phyloP scores from a whole-genome alignment of 306 rosid genomes.

The Castanea sativa region DNA sequence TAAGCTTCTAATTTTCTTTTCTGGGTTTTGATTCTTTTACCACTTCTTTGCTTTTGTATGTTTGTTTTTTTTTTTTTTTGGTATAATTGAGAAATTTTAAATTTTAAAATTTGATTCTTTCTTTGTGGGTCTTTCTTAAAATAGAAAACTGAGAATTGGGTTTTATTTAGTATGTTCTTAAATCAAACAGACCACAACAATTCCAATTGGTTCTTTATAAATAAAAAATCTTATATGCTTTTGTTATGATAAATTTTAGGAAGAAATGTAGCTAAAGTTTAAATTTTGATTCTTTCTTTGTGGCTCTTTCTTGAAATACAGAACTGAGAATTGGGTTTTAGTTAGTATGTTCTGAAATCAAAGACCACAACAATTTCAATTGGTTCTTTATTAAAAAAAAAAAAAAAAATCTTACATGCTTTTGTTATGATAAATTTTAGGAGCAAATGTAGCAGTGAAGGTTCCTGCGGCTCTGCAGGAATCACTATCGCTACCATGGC shows the following conservation, averaged over 20 bases:
- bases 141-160: not conserved
- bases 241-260: no score
- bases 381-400: no score
- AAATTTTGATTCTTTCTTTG: not conserved
- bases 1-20: constrained; percentile 8
- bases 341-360: not conserved
- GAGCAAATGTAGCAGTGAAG: constrained; percentile 25
- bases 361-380: not conserved
- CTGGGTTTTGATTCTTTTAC: not conserved
- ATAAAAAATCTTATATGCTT: no score
- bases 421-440: constrained; percentile 30
- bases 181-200: no score
- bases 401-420: no score
- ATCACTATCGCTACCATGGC: constrained; percentile 26
- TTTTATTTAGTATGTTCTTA: no score
- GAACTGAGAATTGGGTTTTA: not conserved
- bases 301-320: not conserved
- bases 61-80: no score
- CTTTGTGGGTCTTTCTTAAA: not conserved
- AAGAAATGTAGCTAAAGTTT: no score
- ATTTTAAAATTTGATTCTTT: not conserved
- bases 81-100: not conserved
- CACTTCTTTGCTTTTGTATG: not conserved
- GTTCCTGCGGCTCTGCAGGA: constrained; percentile 34
- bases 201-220: no score